Conservation (phyloP, 2,329 filamentous ascomycete species). For the Xylaria sp. region DNA sequence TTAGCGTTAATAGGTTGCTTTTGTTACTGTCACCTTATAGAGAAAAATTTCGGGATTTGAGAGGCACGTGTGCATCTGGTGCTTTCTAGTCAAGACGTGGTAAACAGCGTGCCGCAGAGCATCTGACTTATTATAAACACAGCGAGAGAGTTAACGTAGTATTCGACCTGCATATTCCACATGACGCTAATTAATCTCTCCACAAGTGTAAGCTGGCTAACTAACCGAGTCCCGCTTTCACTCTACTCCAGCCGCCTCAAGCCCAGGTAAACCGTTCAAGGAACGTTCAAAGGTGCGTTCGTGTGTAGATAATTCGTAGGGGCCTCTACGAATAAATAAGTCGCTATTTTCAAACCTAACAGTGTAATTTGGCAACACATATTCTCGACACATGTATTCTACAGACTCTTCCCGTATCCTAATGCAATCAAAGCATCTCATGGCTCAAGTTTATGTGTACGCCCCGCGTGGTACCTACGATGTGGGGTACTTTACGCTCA, state of each 20-base stretch:
- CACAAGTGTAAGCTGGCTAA: neutral
- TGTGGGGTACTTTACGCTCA: neutral
- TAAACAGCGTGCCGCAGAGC: neutral
- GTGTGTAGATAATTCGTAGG: neutral
- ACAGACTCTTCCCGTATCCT: no score
- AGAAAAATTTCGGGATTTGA: neutral
- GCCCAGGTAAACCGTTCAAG: no score
- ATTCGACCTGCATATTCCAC: neutral
- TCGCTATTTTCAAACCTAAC: neutral
- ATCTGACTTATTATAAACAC: neutral
- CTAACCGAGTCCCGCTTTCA: neutral
- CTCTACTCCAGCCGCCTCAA: no score
- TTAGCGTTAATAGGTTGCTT: no score
- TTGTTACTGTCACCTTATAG: neutral
- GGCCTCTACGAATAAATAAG: no score
- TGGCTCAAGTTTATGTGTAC: neutral
- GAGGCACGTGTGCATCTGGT: neutral
- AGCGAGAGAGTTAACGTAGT: constrained; percentile 20
- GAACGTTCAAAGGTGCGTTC: no score
- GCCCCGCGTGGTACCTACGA: neutral
- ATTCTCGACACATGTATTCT: no score
- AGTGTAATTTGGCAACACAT: neutral
- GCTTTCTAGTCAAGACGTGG: neutral
- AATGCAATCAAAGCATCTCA: neutral
- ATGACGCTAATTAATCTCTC: neutral